A percentile compares a stretch with the other conserved stretches of the same genome.
phyloP scores from a whole-genome alignment of 192 early-diverging fungal species.

The Umbelopsis sp. region DNA sequence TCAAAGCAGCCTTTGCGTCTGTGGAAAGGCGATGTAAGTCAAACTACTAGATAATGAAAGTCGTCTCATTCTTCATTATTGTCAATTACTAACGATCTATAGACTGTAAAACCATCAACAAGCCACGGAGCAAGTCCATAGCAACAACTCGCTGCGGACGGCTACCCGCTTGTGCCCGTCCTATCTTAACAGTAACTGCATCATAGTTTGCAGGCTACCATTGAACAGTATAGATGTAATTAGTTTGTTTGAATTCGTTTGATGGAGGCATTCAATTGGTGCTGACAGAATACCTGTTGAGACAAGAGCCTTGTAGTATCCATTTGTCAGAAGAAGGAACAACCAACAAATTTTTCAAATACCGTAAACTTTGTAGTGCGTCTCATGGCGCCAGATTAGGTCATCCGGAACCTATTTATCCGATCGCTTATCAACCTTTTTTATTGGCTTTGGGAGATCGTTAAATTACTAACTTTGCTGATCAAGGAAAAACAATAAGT shows the following conservation, averaged over 20 bases:
- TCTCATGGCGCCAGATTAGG: no score
- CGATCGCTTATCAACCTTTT: no score
- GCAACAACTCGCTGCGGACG: conserved; percentile 17
- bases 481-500: no score
- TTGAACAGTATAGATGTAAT: neutral
- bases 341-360: neutral
- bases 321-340: neutral
- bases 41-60: neutral
- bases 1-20: conserved; percentile 4
- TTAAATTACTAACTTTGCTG: no score
- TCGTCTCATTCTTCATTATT: neutral
- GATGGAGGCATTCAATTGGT: no score
- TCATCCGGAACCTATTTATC: no score
- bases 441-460: no score
- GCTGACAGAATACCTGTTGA: neutral
- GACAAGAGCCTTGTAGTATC: neutral
- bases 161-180: neutral
- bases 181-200: neutral
- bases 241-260: no score
- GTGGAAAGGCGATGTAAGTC: neutral
- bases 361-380: neutral
- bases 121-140: conserved; percentile 20
- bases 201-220: neutral
- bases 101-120: conserved; percentile 19
- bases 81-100: conserved; percentile 17